Evolutionary conservation across 306 rosid species (phyloP).

Genomic region (Glycine latifolia): DNA sequence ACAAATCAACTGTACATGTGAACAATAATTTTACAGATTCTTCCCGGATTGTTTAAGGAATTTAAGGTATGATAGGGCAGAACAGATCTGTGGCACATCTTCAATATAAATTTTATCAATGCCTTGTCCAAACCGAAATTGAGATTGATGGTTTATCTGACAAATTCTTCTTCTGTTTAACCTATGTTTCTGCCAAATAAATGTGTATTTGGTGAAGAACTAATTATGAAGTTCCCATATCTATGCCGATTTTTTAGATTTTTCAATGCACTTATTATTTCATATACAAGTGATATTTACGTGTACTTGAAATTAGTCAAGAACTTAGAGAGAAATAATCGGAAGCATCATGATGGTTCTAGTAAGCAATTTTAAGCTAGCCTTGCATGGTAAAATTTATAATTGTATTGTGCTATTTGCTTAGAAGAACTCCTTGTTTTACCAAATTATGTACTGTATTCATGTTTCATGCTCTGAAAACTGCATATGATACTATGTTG

Average conservation of each 20-base stretch:
- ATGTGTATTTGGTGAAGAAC: constrained; percentile 11
- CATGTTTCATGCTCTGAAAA: background rate
- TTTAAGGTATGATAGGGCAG: background rate
- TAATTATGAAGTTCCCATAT: constrained; percentile 2
- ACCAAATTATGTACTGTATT: background rate
- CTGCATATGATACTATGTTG: constrained; percentile 12
- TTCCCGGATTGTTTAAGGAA: background rate
- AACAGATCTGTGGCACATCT: no score
- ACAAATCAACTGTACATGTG: constrained; percentile 1
- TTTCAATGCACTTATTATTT: constrained; percentile 2
- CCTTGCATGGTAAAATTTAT: background rate
- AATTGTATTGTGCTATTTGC: background rate
- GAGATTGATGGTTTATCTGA: background rate
- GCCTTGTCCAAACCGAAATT: background rate
- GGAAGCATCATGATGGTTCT: constrained; percentile 1
- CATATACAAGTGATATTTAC: constrained; percentile 7
- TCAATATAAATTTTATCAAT: background rate
- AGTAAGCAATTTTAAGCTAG: background rate
- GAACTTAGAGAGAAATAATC: no score
- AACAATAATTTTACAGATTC: constrained; percentile 2
- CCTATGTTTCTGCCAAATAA: background rate
- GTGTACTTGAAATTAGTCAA: background rate
- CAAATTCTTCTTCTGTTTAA: background rate
- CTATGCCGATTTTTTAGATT: constrained; percentile 10
- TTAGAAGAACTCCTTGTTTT: background rate